Percentiles rank a stretch among this genome's conserved stretches.
These are phyloP conservation scores for Neurospora sp. DNA, from an alignment of 495 filamentous ascomycete genomes.

Conservation along the genomic window DNA sequence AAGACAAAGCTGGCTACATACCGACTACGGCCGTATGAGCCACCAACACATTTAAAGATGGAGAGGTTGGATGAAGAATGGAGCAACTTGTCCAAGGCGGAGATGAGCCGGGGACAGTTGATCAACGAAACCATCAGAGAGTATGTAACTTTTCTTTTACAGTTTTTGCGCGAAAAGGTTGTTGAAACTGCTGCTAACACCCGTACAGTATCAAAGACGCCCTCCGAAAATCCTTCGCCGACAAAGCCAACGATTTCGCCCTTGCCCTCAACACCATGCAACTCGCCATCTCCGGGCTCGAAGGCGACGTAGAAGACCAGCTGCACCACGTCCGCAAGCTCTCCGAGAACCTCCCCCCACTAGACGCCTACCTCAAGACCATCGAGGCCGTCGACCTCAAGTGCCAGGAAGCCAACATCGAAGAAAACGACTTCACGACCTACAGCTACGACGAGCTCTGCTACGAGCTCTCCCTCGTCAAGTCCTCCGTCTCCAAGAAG, in stretches of 20 bases:
- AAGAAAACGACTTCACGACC: conserved; percentile 98
- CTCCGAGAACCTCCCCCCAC: conserved; percentile 68
- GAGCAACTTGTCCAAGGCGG: conserved; percentile 63
- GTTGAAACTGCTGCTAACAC: background rate
- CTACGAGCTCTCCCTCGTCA: conserved; percentile 88
- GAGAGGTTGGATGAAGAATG: conserved; percentile 78
- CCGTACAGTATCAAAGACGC: conserved; percentile 75
- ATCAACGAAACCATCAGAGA: conserved; percentile 98
- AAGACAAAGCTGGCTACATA: conserved; percentile 97
- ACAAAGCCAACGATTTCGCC: conserved; percentile 96
- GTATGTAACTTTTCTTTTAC: conserved; percentile 30
- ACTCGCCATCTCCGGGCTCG: conserved; percentile 82
- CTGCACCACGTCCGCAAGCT: conserved; percentile 72
- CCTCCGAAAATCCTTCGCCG: conserved; percentile 83
- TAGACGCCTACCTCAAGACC: conserved; percentile 77
- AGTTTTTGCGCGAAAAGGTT: background rate
- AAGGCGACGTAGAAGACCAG: conserved; percentile 93
- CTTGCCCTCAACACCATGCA: conserved; percentile 88
- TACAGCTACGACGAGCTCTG: conserved; percentile 93
- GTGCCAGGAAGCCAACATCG: conserved; percentile 93
- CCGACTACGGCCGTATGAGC: conserved; percentile 79
- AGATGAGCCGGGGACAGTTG: conserved; percentile 76
- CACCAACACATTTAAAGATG: conserved; percentile 66
- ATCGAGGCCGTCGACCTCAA: conserved; percentile 76
- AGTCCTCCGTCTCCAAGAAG: conserved; percentile 86